Evolutionary conservation across 1,284 basidiomycete species (phyloP), one percentile per base, ranked within the genome.

Genomic region (Moesziomyces parantarcticus): DNA sequence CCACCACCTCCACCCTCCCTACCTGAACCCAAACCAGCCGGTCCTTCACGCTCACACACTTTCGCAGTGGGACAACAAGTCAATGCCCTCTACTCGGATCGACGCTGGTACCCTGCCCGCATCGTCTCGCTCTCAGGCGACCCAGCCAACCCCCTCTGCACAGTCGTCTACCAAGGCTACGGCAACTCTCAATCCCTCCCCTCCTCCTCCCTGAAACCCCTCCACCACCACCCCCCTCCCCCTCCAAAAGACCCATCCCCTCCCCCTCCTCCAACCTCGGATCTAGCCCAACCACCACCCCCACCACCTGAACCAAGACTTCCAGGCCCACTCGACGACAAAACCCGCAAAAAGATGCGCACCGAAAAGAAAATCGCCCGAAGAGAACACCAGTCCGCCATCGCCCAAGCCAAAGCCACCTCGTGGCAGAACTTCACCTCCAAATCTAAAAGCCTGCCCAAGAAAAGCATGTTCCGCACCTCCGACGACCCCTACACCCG

Each of bases 341-440:
- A 43, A 32, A 49, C 42, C n/a, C 67, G 48, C 47, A 67, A 49
- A 86, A 90, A 92, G 70, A 92, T 92, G 87, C 93, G 92, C 86
- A 97, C 94, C 81, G 95, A 97, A 86, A 97, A 96, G 87, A 97
- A 97, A 86, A 83, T 93, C 61, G 93, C 94, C 86, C 88, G 87
- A 8, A 90, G 90, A 80, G 92, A 93, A 44, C 89, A 90, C 20
- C 96, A 96, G 85, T 90, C 93, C 10, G 92, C 93, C 83, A 94
- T 96, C 81, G 93, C 95, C 85, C 88, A 88, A 51, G 88, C 88
- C 63, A 96, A 96, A 86, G 93, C 97, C 86, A 89, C 89, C 71
- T 91, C 90, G 21, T 99, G 96, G 96, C 93, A 97, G 86, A 94
- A 93, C 86, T 99, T 99, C 87, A 92, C 95, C 13, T 96, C 95